These are phyloP conservation scores for Bonnemaisonia californica DNA, from an alignment of 31 red algal genomes.

Conservation along the genomic window DNA sequence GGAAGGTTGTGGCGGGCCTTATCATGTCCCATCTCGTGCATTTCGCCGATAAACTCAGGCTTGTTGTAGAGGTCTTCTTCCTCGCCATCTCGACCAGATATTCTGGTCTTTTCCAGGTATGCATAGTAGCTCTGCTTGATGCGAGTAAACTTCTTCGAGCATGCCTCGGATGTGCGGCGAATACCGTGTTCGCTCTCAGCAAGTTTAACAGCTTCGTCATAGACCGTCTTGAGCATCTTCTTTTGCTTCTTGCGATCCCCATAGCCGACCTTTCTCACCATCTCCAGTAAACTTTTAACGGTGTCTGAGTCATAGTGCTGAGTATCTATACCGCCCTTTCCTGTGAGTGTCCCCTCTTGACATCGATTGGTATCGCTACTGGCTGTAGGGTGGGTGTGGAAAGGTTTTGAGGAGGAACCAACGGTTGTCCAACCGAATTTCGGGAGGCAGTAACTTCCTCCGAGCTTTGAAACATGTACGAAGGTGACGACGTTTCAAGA, in stretches of 20 bases:
- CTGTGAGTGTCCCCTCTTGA: too few relatives aligned
- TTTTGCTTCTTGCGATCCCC: conserved; percentile 46
- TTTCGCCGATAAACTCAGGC: conserved; percentile 15
- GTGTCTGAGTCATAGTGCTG: conserved; percentile 39
- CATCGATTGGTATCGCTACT: too few relatives aligned
- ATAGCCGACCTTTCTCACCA: conserved; percentile 39
- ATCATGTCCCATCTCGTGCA: conserved; percentile 33
- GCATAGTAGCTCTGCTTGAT: conserved; percentile 32
- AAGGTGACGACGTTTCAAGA: too few relatives aligned
- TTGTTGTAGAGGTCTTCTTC: conserved; percentile 32
- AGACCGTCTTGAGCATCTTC: conserved; percentile 22
- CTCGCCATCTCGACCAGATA: conserved; percentile 30
- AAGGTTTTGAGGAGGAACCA: too few relatives aligned
- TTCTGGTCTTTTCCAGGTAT: conserved; percentile 15
- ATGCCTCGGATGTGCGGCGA: conserved; percentile 23
- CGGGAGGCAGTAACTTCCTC: too few relatives aligned
- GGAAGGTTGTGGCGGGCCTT: conserved; percentile 38
- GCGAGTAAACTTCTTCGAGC: conserved; percentile 38
- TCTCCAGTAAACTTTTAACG: conserved; percentile 1
- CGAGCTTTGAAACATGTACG: too few relatives aligned
- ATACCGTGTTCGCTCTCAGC: conserved; percentile 17
- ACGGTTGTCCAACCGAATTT: too few relatives aligned
- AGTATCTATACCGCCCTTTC: too few relatives aligned
- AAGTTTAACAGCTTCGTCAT: conserved; percentile 21
- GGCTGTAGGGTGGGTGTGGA: too few relatives aligned